A percentile compares a stretch with the other conserved stretches of the same genome.
phyloP scores from a whole-genome alignment of 345 rosid species.

The Camelina hispida region DNA sequence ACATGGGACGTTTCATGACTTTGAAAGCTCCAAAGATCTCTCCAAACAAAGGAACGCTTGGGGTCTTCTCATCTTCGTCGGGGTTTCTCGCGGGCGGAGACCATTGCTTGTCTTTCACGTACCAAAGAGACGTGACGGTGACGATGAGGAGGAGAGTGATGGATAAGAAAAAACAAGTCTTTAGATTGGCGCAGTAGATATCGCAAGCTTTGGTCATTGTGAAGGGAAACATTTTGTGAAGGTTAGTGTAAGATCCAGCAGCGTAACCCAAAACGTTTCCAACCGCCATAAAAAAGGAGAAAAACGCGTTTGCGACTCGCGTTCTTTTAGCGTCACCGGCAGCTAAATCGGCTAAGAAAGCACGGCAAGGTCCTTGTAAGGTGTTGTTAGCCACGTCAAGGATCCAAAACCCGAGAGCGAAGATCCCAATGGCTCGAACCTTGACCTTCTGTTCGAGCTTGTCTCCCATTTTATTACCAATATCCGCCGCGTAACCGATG shows the following conservation, averaged over 20 bases:
- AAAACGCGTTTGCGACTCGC: constrained; percentile 62
- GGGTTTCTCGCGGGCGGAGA: constrained; percentile 5
- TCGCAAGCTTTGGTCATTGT: constrained; percentile 74
- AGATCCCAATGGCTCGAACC: constrained; percentile 65
- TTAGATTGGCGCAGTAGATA: constrained; percentile 83
- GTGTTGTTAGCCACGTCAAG: constrained; percentile 93
- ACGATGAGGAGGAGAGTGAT: constrained; percentile 54
- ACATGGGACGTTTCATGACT: constrained; percentile 63
- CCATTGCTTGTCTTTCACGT: constrained; percentile 55
- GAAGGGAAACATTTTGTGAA: constrained; percentile 68
- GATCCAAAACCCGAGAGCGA: constrained; percentile 82
- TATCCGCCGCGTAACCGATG: constrained; percentile 78
- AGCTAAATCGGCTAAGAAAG: constrained; percentile 80
- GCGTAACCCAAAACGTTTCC: constrained; percentile 90
- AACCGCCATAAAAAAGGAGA: constrained; percentile 88
- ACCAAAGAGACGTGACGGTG: constrained; percentile 52
- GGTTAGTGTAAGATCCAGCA: constrained; percentile 66
- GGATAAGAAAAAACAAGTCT: constrained; percentile 72
- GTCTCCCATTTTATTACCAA: constrained; percentile 66
- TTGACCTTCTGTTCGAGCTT: constrained; percentile 33
- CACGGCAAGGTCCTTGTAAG: constrained; percentile 89
- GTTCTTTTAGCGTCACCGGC: constrained; percentile 58
- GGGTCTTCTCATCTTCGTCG: neutral
- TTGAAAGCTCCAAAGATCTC: constrained; percentile 58
- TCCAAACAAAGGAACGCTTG: constrained; percentile 31